Evolutionary conservation across 805 yeast species (phyloP).

Genomic region (Candida lessepsii): DNA sequence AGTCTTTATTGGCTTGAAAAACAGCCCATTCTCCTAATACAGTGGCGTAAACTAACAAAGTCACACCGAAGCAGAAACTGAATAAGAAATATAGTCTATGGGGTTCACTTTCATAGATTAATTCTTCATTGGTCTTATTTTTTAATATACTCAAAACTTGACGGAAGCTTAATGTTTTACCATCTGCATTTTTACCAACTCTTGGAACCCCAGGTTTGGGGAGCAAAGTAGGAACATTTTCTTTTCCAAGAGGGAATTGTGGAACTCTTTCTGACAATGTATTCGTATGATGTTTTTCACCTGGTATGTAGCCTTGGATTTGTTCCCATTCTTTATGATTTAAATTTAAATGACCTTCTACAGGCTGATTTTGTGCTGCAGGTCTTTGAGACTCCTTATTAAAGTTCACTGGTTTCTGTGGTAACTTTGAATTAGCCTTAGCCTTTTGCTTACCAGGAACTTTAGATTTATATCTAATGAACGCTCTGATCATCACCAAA

Average conservation of each 20-base stretch:
- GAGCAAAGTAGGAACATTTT: conserved; percentile 60
- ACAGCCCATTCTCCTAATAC: conserved; percentile 57
- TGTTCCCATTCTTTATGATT: conserved; percentile 41
- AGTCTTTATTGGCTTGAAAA: conserved; percentile 50
- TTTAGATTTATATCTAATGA: conserved; percentile 8
- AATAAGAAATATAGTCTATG: conserved; percentile 73
- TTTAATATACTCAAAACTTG: conserved; percentile 61
- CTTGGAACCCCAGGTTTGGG: conserved; percentile 80
- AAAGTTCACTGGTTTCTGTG: background rate
- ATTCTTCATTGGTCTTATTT: conserved; percentile 60
- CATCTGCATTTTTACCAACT: conserved; percentile 39
- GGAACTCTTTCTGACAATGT: conserved; percentile 61
- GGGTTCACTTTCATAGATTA: conserved; percentile 81
- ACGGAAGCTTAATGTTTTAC: conserved; percentile 48
- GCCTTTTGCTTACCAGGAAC: conserved; percentile 1
- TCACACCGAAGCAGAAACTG: conserved; percentile 66
- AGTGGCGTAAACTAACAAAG: conserved; percentile 67
- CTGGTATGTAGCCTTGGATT: conserved; percentile 54
- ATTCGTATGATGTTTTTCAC: conserved; percentile 45
- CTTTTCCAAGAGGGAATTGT: conserved; percentile 62
- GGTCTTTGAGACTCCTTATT: background rate
- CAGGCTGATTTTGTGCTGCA: background rate
- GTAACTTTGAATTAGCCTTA: background rate
- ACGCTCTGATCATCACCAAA: conserved; percentile 4
- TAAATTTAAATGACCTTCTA: background rate